Base-by-base conservation (phyloP, 1,139 yeast genomes). In the Geotrichum europaeum region DNA sequence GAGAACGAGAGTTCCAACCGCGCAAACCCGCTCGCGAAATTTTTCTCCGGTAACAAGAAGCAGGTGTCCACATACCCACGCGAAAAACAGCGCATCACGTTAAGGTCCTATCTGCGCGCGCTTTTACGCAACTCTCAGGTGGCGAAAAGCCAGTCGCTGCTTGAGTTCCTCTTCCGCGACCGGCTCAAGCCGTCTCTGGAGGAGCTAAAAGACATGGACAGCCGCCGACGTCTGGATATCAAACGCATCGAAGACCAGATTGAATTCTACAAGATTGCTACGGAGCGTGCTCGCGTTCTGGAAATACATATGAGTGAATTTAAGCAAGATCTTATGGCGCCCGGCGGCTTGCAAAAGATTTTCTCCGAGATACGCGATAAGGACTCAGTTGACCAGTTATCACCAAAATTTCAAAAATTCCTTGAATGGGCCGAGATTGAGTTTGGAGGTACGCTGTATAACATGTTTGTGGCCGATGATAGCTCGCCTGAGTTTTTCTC, bases 371-470 rank as follows among this genome's bases (percentile, higher is more conserved):
- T 92, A 45, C 86, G 87, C 53, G 72, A 73, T 1, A 80, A 84
- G 52, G 73, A 78, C 0, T 76, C 76, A 24, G 79, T 88, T n/a
- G 75, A 76, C 30, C 83, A 86, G n/a, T 76, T 90, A 59, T 83
- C 94, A 2, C 86, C 88, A 1, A 78, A 87, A 56, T 76, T 91
- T 58, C 79, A 79, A 65, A 82, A 88, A 53, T 87, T 91, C 65
- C 79, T 89, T 52, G 89, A 89, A 65, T 87, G 96, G 90, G 82
- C 87, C 64, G 84, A 89, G 62, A 81, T 91, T 25, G 95, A 91
- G 70, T 75, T 89, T 25, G 89, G 97, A 0, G 89, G 96, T 0
- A 86, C 96, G 0, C 75, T 91, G 3, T 90, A 89, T 72, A 91
- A 89, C 66, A 69, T 87, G 53, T 86, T 91, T 68, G 76, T 92